These are phyloP conservation scores for Fusarium siculi DNA, from an alignment of 2,329 filamentous ascomycete genomes.

Conservation along the genomic window DNA sequence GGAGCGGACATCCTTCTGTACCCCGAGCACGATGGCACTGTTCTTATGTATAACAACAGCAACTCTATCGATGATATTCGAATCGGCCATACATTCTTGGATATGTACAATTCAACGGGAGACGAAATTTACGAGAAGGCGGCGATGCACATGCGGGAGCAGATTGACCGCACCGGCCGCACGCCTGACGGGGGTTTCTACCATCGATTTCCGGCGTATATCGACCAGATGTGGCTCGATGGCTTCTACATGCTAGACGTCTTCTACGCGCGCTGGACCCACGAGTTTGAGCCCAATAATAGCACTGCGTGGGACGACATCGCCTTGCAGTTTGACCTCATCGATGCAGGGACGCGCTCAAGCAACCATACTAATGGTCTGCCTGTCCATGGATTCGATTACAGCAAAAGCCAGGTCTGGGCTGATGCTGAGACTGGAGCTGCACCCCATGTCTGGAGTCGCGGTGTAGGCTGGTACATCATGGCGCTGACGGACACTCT, in stretches of 20 bases:
- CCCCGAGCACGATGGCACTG: slow-evolving; percentile 35
- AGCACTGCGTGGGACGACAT: slow-evolving; percentile 57
- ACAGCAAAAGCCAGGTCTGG: slow-evolving; percentile 60
- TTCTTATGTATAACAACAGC: slow-evolving; percentile 31
- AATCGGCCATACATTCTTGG: slow-evolving; percentile 29
- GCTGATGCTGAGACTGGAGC: slow-evolving; percentile 61
- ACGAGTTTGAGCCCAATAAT: slow-evolving; percentile 49
- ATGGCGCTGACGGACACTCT: slow-evolving; percentile 62
- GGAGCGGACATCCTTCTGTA: slow-evolving; percentile 38
- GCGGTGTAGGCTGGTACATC: slow-evolving; percentile 64
- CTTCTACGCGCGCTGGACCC: slow-evolving; percentile 55
- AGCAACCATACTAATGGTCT: slow-evolving; percentile 48
- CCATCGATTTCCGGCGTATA: slow-evolving; percentile 58
- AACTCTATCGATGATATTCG: slow-evolving; percentile 34
- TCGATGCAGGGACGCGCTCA: slow-evolving; percentile 56
- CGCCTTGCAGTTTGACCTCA: slow-evolving; percentile 55
- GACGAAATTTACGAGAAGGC: slow-evolving; percentile 31
- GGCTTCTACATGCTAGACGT: slow-evolving; percentile 62
- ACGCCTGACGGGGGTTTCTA: slow-evolving; percentile 63
- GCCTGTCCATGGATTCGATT: slow-evolving; percentile 65
- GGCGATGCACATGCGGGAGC: slow-evolving; percentile 15
- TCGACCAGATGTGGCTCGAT: slow-evolving; percentile 68
- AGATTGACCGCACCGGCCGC: slow-evolving; percentile 43
- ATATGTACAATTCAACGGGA: slow-evolving; percentile 28
- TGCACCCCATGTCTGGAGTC: slow-evolving; percentile 62